phyloP scores from a whole-genome alignment of 2,329 filamentous ascomycete species.

The Stemphylium vesicarium region DNA sequence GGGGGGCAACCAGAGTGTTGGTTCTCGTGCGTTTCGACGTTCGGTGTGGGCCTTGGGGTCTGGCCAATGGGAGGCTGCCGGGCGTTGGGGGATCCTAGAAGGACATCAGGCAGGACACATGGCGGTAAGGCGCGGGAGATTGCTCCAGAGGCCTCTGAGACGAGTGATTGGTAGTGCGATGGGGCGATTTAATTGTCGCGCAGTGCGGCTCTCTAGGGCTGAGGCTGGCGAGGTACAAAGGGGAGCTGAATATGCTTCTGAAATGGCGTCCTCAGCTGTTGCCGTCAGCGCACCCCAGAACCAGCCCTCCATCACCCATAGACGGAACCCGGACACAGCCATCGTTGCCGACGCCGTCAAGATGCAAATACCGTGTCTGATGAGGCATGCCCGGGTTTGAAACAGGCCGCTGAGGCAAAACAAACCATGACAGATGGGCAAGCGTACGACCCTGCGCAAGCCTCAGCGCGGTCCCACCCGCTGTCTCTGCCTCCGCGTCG shows the following conservation, averaged over 20 bases:
- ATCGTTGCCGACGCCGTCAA: no score
- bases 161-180: conserved; percentile 8
- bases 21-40: conserved; percentile 23
- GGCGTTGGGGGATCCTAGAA: conserved; percentile 16
- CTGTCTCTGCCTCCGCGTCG: conserved; percentile 9
- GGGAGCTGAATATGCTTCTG: neutral
- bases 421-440: conserved; percentile 9
- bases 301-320: no score
- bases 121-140: conserved; percentile 26
- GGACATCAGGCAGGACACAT: conserved; percentile 19
- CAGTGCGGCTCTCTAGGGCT: conserved; percentile 5
- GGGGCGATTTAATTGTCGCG: conserved; percentile 2
- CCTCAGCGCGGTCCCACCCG: conserved; percentile 19
- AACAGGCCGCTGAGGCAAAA: conserved; percentile 22
- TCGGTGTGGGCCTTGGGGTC: conserved; percentile 8
- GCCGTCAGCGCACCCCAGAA: no score
- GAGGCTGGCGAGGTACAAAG: neutral
- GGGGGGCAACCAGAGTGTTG: conserved; percentile 18
- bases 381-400: conserved; percentile 11
- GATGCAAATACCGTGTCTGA: neutral
- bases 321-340: no score
- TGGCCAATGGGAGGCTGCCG: conserved; percentile 21
- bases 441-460: conserved; percentile 1
- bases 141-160: conserved; percentile 9
- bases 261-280: no score